phyloP scores from a whole-genome alignment of 306 rosid genomes.

The Abrus pulchellus region DNA sequence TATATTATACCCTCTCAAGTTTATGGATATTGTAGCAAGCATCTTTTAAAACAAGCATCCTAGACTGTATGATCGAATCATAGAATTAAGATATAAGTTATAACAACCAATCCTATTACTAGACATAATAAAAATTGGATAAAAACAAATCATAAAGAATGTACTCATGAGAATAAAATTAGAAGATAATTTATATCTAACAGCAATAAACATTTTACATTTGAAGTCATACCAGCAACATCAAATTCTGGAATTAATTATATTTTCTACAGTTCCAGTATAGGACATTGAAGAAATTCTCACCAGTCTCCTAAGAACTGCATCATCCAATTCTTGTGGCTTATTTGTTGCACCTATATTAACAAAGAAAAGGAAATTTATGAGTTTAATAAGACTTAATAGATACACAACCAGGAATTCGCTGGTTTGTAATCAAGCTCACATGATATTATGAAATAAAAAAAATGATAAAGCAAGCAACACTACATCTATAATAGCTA shows the following conservation, averaged over 20 bases:
- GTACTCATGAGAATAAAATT: not conserved
- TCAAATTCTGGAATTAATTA: conserved; percentile 22
- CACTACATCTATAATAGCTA: conserved; percentile 28
- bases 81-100: not conserved
- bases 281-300: conserved; percentile 46
- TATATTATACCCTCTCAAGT: no score
- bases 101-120: not conserved
- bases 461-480: not conserved
- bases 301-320: conserved; percentile 97
- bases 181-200: conserved; percentile 19
- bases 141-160: not conserved
- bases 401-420: conserved; percentile 29
- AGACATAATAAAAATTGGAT: not conserved
- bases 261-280: conserved; percentile 24
- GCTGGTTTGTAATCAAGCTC: conserved; percentile 29
- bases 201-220: not conserved
- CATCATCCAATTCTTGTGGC: conserved; percentile 98
- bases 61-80: conserved; percentile 11
- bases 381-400: conserved; percentile 2
- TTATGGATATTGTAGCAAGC: no score
- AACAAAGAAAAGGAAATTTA: conserved; percentile 37
- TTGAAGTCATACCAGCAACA: conserved; percentile 15
- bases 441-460: conserved; percentile 17
- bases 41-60: not conserved
- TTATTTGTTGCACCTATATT: conserved; percentile 94